phyloP scores from a whole-genome alignment of 192 early-diverging fungal species.

The Coemansia interrupta region DNA sequence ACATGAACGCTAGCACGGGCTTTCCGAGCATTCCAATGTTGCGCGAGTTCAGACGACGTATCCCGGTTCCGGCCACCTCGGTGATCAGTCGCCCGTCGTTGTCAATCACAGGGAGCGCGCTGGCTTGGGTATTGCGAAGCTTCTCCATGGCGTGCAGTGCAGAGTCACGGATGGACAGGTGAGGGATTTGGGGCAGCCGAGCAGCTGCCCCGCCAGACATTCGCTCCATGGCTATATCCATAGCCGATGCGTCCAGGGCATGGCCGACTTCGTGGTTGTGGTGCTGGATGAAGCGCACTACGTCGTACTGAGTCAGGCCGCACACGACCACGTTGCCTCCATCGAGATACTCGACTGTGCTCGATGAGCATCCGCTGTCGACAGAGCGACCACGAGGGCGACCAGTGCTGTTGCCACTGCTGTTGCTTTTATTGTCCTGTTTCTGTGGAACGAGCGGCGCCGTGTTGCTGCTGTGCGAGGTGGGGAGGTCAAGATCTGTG shows the following conservation, averaged over 20 bases:
- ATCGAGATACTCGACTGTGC: slow-evolving; percentile 6
- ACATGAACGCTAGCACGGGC: slow-evolving; percentile 49
- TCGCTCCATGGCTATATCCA: slow-evolving; percentile 10
- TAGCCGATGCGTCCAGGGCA: slow-evolving; percentile 16
- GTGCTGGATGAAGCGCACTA: slow-evolving; percentile 50
- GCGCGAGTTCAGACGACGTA: slow-evolving; percentile 28
- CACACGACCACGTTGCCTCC: slow-evolving; percentile 15
- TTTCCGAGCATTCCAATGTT: slow-evolving; percentile 38
- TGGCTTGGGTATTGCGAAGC: slow-evolving; percentile 31
- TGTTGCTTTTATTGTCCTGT: not conserved
- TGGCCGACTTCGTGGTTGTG: slow-evolving; percentile 48
- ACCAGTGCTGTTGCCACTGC: not conserved
- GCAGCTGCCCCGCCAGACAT: not conserved
- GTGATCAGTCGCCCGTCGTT: slow-evolving; percentile 37
- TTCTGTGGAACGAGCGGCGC: slow-evolving; percentile 18
- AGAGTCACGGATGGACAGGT: slow-evolving; percentile 34
- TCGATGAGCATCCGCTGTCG: slow-evolving; percentile 33
- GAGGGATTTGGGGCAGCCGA: slow-evolving; percentile 2
- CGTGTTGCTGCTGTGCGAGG: not conserved
- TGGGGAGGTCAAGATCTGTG: slow-evolving; percentile 10
- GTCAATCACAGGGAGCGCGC: slow-evolving; percentile 49
- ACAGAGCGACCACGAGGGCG: slow-evolving; percentile 24
- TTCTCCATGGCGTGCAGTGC: slow-evolving; percentile 32
- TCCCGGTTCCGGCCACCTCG: slow-evolving; percentile 33
- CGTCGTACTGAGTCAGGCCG: slow-evolving; percentile 50